A percentile compares a stretch with the other conserved stretches of the same genome.
phyloP scores from a whole-genome alignment of 495 filamentous ascomycete species.

The Tirmania nivea region DNA sequence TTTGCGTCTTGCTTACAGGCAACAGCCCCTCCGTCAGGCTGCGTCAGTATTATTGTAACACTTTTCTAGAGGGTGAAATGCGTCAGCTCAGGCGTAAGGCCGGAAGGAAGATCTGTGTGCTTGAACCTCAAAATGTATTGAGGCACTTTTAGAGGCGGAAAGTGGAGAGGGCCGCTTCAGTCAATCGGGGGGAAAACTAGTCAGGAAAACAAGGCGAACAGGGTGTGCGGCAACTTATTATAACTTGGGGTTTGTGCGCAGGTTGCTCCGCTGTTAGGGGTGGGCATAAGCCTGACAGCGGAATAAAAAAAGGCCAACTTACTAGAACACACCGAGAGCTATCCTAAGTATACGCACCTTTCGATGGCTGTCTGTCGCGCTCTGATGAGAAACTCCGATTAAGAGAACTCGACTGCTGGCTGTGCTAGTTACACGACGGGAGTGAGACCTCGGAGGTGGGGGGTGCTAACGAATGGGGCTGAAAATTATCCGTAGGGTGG shows the following conservation, averaged over 20 bases:
- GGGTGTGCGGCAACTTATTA: no score
- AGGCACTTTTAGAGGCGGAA: not conserved
- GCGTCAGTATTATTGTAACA: no score
- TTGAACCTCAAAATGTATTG: not conserved
- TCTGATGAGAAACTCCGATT: not conserved
- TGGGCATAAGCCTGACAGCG: not conserved
- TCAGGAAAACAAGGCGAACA: no score
- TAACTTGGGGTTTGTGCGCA: not conserved
- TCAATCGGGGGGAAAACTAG: not conserved
- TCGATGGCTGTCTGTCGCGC: not conserved
- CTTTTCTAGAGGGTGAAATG: not conserved
- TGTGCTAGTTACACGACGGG: no score
- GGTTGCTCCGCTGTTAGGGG: constrained; percentile 1
- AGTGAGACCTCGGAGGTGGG: no score
- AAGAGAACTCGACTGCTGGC: not conserved
- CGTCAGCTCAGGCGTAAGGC: not conserved
- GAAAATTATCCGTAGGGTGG: no score
- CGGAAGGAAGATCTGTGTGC: not conserved
- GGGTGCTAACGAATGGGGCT: no score
- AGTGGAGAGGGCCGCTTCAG: not conserved
- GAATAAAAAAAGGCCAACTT: not conserved
- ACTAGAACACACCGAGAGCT: not conserved
- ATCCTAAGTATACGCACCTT: not conserved
- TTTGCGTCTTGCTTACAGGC: not conserved
- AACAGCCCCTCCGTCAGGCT: not conserved